Conservation (phyloP, 495 filamentous ascomycete species). For the Collariella sp. region DNA sequence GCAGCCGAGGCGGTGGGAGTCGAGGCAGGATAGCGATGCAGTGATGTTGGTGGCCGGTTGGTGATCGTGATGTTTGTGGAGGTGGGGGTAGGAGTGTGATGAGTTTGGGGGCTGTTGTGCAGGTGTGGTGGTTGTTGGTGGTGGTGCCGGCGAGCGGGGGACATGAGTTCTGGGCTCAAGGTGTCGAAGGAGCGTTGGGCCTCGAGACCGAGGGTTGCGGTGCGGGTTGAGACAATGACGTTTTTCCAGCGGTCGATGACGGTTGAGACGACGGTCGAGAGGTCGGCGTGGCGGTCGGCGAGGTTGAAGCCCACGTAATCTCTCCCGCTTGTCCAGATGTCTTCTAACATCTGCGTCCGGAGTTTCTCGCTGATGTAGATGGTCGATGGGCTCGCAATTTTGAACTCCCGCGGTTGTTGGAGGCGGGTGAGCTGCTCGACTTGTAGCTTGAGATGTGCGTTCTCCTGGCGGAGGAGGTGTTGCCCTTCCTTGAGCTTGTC, state of each 20-base stretch:
- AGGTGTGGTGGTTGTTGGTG: neutral
- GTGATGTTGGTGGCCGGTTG: slow-evolving; percentile 13
- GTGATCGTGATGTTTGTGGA: too few species aligned
- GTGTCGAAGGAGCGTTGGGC: slow-evolving; percentile 29
- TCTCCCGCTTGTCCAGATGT: slow-evolving; percentile 14
- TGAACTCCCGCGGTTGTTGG: slow-evolving; percentile 65
- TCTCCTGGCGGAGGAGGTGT: slow-evolving; percentile 58
- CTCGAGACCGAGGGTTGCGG: slow-evolving; percentile 24
- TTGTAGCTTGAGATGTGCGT: slow-evolving; percentile 59
- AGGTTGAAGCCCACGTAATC: slow-evolving; percentile 32
- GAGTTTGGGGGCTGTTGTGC: too few species aligned
- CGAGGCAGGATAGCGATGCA: slow-evolving; percentile 8
- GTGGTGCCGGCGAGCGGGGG: neutral
- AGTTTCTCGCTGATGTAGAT: slow-evolving; percentile 46
- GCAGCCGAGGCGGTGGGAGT: slow-evolving; percentile 6
- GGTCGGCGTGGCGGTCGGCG: slow-evolving; percentile 37
- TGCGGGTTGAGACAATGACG: slow-evolving; percentile 37
- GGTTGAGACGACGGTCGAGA: slow-evolving; percentile 37
- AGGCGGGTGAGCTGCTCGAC: slow-evolving; percentile 58
- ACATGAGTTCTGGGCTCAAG: neutral
- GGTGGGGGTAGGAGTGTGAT: too few species aligned
- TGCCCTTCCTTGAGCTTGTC: slow-evolving; percentile 53
- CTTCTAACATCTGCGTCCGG: slow-evolving; percentile 28
- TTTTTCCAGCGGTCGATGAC: slow-evolving; percentile 47
- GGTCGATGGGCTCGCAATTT: slow-evolving; percentile 53